phyloP scores from a whole-genome alignment of 2,329 filamentous ascomycete species.

The Metarhizium guizhouense region DNA sequence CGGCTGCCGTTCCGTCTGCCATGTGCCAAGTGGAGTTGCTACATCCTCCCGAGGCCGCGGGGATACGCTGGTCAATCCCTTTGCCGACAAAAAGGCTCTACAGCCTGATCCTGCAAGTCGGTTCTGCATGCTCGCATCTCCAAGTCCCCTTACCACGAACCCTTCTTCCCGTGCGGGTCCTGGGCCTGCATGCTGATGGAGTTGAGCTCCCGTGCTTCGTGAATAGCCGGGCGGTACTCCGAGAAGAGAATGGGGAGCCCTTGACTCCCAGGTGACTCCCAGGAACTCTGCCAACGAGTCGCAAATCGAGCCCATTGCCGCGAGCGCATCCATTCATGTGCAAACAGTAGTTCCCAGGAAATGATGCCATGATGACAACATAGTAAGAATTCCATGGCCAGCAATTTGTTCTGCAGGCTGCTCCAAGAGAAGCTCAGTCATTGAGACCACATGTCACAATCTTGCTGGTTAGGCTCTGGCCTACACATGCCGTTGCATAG shows the following conservation, averaged over 20 bases:
- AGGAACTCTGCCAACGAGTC: neutral
- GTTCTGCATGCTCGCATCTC: neutral
- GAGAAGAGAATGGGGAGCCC: too few species aligned
- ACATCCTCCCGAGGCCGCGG: neutral
- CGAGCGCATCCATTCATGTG: neutral
- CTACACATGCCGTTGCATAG: too few species aligned
- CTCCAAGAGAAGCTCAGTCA: too few species aligned
- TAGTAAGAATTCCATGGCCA: neutral
- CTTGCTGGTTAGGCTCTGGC: too few species aligned
- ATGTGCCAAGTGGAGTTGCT: conserved; percentile 2
- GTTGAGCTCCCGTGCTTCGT: neutral
- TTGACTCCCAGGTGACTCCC: neutral
- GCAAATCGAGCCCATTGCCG: neutral
- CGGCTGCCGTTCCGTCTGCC: neutral
- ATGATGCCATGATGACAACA: neutral
- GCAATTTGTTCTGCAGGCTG: too few species aligned
- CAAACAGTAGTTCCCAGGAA: neutral
- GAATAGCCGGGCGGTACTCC: neutral
- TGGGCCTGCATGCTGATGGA: neutral
- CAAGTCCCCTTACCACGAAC: neutral
- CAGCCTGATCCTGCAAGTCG: neutral
- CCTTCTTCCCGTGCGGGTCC: neutral
- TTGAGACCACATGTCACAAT: too few species aligned
- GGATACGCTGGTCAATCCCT: neutral
- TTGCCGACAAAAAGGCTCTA: neutral